Conservation (phyloP, 768 basidiomycete genomes). For the Mycena filopes region DNA sequence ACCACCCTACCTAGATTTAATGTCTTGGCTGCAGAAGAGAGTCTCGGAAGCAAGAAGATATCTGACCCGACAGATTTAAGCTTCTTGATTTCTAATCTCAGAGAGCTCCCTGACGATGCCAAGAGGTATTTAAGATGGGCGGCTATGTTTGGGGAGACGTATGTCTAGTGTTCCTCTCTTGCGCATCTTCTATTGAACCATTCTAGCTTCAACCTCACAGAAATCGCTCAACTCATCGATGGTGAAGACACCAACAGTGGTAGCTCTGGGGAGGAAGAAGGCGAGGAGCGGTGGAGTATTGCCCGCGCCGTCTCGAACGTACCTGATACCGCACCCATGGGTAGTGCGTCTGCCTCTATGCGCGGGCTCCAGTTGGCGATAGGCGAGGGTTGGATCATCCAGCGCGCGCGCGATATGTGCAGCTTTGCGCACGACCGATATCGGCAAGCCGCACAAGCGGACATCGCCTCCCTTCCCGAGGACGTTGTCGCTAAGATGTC, state of each 20-base stretch:
- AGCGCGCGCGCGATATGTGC: constrained; percentile 80
- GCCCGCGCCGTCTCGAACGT: constrained; percentile 61
- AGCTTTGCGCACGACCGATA: constrained; percentile 81
- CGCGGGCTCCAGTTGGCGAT: constrained; percentile 74
- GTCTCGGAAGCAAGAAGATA: constrained; percentile 60
- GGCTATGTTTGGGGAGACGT: constrained; percentile 79
- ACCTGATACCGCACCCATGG: constrained; percentile 51
- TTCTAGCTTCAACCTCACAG: constrained; percentile 75
- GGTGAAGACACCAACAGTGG: constrained; percentile 71
- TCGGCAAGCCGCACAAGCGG: constrained; percentile 75
- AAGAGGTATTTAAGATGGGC: constrained; percentile 78
- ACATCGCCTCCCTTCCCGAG: constrained; percentile 60
- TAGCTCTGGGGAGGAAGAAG: constrained; percentile 63
- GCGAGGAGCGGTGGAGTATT: constrained; percentile 61
- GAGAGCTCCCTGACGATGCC: constrained; percentile 71
- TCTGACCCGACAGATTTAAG: constrained; percentile 72
- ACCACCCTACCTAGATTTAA: constrained; percentile 39
- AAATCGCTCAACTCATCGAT: constrained; percentile 79
- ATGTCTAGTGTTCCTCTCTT: constrained; percentile 37
- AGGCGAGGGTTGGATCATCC: constrained; percentile 79
- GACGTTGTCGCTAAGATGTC: constrained; percentile 73
- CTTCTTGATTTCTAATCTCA: constrained; percentile 68
- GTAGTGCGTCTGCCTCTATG: constrained; percentile 67
- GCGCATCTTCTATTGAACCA: background rate
- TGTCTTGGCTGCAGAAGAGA: constrained; percentile 65